Conservation (phyloP, 2,329 filamentous ascomycete genomes). For the Fusarium sp. region DNA sequence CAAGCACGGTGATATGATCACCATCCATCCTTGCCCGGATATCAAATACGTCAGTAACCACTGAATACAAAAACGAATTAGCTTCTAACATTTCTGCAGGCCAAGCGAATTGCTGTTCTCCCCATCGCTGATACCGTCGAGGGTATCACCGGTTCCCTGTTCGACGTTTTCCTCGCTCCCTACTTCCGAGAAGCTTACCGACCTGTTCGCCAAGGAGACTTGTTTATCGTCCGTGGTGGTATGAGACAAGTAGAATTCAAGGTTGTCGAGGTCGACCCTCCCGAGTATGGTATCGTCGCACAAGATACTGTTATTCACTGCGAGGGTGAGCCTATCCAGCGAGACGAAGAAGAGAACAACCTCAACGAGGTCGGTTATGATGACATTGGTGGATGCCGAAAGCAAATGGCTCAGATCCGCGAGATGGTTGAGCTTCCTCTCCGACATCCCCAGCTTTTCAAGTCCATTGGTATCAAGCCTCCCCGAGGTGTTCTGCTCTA, state of each 20-base stretch:
- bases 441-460: conserved; percentile 98
- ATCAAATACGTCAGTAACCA: conserved; percentile 95
- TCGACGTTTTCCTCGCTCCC: conserved; percentile 98
- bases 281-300: conserved; percentile 97
- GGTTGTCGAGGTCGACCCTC: conserved; percentile 97
- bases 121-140: conserved; percentile 98
- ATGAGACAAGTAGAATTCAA: conserved; percentile 99
- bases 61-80: neutral
- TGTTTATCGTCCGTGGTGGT: conserved; percentile 96
- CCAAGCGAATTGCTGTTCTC: conserved; percentile 98
- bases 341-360: conserved; percentile 99
- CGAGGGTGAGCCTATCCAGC: conserved; percentile 89
- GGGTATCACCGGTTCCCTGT: conserved; percentile 95
- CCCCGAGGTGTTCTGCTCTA: conserved; percentile 97
- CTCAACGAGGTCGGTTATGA: conserved; percentile 99
- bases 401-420: conserved; percentile 99
- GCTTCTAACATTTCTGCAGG: conserved; percentile 60
- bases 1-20: conserved; percentile 98
- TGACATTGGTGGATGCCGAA: conserved; percentile 98
- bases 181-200: conserved; percentile 99
- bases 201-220: conserved; percentile 94
- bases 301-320: conserved; percentile 99
- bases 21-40: conserved; percentile 95
- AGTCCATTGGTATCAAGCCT: conserved; percentile 99
- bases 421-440: conserved; percentile 98